Conservation (phyloP, 129 eudicot species). For the Apium graveolens region DNA sequence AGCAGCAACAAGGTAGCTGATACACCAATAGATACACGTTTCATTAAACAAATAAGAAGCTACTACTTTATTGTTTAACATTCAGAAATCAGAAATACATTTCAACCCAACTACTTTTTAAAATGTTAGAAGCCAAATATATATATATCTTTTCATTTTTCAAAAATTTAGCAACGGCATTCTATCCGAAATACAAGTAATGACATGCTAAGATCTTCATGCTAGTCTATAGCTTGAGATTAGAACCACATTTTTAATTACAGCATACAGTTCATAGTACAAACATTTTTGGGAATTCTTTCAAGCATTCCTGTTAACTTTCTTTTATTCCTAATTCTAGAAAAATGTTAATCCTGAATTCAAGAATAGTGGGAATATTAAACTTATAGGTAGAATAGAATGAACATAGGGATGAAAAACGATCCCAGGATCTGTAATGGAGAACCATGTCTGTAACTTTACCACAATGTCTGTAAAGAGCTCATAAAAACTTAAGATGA, state of each 20-base stretch:
- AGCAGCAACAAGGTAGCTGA: slow-evolving; percentile 85
- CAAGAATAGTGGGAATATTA: background rate
- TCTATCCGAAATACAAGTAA: background rate
- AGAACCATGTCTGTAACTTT: background rate
- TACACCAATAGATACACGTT: slow-evolving; percentile 2
- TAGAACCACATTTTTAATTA: no score
- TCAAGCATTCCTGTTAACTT: background rate
- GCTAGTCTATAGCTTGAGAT: background rate
- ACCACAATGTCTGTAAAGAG: background rate
- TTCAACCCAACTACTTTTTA: background rate
- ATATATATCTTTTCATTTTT: background rate
- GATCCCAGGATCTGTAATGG: background rate
- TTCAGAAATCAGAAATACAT: background rate
- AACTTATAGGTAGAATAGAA: background rate
- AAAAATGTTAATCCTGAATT: background rate
- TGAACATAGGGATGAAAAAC: background rate
- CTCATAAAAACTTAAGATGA: background rate
- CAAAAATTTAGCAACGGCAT: background rate
- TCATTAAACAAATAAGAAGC: background rate
- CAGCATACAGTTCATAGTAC: background rate
- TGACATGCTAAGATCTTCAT: background rate
- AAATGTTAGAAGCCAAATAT: background rate
- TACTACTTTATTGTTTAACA: background rate
- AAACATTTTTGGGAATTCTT: background rate
- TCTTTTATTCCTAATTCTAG: background rate